Conservation (phyloP, 2,329 filamentous ascomycete species). For the Neocatenulostroma microsporum region DNA sequence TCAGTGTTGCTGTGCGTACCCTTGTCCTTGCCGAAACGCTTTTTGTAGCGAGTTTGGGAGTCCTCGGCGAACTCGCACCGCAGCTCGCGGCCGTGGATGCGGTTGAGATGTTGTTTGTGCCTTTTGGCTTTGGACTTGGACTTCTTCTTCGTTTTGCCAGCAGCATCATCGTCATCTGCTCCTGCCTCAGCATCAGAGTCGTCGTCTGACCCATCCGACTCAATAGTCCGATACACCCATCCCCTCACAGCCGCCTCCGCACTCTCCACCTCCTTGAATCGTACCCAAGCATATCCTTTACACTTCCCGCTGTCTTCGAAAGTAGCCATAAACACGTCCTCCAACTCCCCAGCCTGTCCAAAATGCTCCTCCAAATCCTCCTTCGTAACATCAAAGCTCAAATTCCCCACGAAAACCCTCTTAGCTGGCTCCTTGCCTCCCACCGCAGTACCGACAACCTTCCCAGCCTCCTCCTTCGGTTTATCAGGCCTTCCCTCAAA, state of each 20-base stretch:
- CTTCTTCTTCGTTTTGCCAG: constrained; percentile 23
- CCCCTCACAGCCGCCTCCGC: constrained; percentile 73
- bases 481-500: constrained; percentile 77
- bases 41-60: constrained; percentile 80
- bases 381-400: constrained; percentile 51
- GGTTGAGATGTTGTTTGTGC: constrained; percentile 73
- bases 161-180: constrained; percentile 40
- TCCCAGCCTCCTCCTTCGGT: constrained; percentile 23
- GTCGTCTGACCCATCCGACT: constrained; percentile 41
- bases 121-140: constrained; percentile 41
- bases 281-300: constrained; percentile 94
- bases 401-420: constrained; percentile 68
- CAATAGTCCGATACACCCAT: constrained; percentile 60
- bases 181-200: constrained; percentile 43
- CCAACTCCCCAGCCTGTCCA: constrained; percentile 71
- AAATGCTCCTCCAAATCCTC: constrained; percentile 77
- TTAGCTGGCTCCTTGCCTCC: constrained; percentile 71
- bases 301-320: constrained; percentile 97
- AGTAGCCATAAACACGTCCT: constrained; percentile 79
- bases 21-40: constrained; percentile 66
- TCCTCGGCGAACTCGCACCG: constrained; percentile 94
- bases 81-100: constrained; percentile 68
- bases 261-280: constrained; percentile 70
- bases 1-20: background rate
- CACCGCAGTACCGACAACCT: too few relatives aligned